Base-by-base conservation (phyloP, 805 yeast genomes). In the Blastobotrys chiropterorum region DNA sequence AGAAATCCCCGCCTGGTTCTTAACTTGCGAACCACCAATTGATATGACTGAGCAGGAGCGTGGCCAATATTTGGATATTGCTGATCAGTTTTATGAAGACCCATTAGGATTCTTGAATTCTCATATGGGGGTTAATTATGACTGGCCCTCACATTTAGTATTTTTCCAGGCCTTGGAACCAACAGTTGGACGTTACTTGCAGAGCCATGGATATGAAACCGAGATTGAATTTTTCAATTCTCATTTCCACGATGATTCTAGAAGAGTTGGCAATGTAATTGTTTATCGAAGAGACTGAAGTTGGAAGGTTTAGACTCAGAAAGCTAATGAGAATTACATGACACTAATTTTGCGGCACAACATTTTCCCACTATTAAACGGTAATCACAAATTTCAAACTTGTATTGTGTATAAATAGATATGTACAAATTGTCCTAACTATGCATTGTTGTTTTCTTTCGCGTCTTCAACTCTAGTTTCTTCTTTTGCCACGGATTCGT, bases 21-120 rank as follows among this genome's bases (percentile, higher is more conserved):
- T 94, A 41, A 81, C 96, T 0, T 94, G 99, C 67, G 95, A 89
- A 52, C 99, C 99, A 0, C 98, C 99, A 0, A 64, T 82, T 16
- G 76, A 75, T 4, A 31, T 59, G 17, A 39, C 62, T 1, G 48
- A 46, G 1, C 59, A 48, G 2, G 72, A 74, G 43, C 58, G 85
- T 1, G 57, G 57, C 0, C 42, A 56, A 0, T 94, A 94, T 62
- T 72, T 78, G 68, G 99, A 92, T 64, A 96, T 90, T 65, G 88
- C 96, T 44, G 98, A 94, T 64, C 69, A 70, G 49, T 85, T 94
- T 57, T 94, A 86, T 64, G 82, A 77, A 8, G 72, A 88, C 58
- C 88, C 94, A 0, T 52, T 56, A 0, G 52, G 49, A n/a, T 92
- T 83, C 61, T 54, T 90, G n/a, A 58, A 62, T n/a, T 55, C 60